phyloP scores from a whole-genome alignment of 495 filamentous ascomycete genomes.

The Chaetomium tenue region DNA sequence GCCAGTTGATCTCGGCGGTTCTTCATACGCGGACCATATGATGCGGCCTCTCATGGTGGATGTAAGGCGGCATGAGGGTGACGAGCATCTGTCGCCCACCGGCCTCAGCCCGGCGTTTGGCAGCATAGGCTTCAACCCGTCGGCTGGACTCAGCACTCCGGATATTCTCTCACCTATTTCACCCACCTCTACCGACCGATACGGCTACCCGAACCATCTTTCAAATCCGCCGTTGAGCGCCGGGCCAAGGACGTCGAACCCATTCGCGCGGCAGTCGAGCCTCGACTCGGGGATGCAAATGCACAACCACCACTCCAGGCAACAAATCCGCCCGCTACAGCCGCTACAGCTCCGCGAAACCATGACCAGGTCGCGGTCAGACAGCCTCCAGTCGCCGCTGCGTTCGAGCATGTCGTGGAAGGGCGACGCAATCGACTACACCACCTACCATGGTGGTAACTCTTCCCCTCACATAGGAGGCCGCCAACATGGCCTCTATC shows the following conservation, averaged over 20 bases:
- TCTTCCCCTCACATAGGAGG: constrained; percentile 47
- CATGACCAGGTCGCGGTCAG: constrained; percentile 57
- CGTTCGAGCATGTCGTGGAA: constrained; percentile 63
- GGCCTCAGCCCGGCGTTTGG: constrained; percentile 63
- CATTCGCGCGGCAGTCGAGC: constrained; percentile 53
- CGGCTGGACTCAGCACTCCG: constrained; percentile 45
- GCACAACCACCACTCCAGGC: constrained; percentile 41
- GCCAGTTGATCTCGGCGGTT: constrained; percentile 53
- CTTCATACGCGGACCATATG: constrained; percentile 53
- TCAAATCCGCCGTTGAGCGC: constrained; percentile 47
- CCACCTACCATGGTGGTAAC: constrained; percentile 42
- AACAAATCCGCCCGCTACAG: constrained; percentile 52
- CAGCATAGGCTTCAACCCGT: constrained; percentile 57
- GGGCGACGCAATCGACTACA: constrained; percentile 57
- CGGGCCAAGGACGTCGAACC: constrained; percentile 54
- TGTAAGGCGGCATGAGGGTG: constrained; percentile 54
- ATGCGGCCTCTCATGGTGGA: constrained; percentile 63
- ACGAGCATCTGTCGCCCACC: constrained; percentile 59
- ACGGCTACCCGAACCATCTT: constrained; percentile 51
- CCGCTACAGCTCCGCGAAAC: constrained; percentile 60
- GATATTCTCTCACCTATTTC: constrained; percentile 57
- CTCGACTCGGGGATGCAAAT: constrained; percentile 49
- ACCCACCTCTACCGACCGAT: constrained; percentile 50
- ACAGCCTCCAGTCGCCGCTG: constrained; percentile 58
- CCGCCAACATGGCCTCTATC: constrained; percentile 41